Conservation (phyloP, 139 green algal species). For the Chlorella sp. region DNA sequence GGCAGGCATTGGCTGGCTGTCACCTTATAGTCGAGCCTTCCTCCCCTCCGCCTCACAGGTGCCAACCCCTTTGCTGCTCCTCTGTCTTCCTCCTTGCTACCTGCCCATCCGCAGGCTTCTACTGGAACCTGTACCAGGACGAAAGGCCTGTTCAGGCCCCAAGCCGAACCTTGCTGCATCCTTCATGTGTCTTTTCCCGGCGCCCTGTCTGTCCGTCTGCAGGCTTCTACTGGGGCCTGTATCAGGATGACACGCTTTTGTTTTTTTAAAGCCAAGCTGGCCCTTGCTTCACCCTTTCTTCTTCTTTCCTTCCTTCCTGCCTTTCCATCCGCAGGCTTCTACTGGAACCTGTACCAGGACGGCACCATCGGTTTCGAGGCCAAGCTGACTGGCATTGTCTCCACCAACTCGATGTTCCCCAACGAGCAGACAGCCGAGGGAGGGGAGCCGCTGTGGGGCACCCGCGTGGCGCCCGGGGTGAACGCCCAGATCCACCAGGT, state of each 20-base stretch:
- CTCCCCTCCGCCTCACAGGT: background rate
- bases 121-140: slow-evolving; percentile 59
- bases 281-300: background rate
- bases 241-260: slow-evolving; percentile 81
- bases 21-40: no score
- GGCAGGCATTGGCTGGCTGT: no score
- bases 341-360: slow-evolving; percentile 59
- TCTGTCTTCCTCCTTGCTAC: background rate
- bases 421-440: slow-evolving; percentile 30
- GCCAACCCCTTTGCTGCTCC: background rate
- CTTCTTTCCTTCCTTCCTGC: background rate
- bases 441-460: slow-evolving; percentile 66
- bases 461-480: slow-evolving; percentile 71
- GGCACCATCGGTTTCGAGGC: slow-evolving; percentile 84
- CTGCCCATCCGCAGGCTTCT: slow-evolving; percentile 24
- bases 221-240: slow-evolving; percentile 46
- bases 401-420: slow-evolving; percentile 46
- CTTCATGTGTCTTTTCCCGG: background rate
- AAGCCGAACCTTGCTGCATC: background rate
- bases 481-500: slow-evolving; percentile 74
- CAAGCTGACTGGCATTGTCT: slow-evolving; percentile 91
- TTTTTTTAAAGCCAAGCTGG: background rate
- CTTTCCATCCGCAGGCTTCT: slow-evolving; percentile 22
- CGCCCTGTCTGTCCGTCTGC: background rate
- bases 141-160: slow-evolving; percentile 30